Conservation (phyloP, 805 yeast species). For the Metschnikowia hibisci region DNA sequence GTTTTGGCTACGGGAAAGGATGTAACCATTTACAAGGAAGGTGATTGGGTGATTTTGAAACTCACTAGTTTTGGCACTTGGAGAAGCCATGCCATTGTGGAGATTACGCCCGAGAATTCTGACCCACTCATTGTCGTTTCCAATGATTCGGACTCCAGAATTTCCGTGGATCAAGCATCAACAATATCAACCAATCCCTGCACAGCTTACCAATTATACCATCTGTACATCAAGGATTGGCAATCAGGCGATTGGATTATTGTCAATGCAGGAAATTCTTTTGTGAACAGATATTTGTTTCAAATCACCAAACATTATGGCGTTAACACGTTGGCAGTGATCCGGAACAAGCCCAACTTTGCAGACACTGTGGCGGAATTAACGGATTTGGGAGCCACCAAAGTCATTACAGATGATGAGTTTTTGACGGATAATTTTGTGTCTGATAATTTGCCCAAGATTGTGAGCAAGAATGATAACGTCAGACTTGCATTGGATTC, state of each 20-base stretch:
- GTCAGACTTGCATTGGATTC: slow-evolving; percentile 32
- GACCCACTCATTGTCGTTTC: slow-evolving; percentile 15
- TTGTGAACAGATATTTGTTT: slow-evolving; percentile 27
- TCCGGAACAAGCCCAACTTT: slow-evolving; percentile 25
- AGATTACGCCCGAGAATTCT: slow-evolving; percentile 8
- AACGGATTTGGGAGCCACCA: slow-evolving; percentile 28
- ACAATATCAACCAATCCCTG: slow-evolving; percentile 22
- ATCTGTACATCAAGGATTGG: slow-evolving; percentile 21
- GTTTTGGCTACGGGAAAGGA: slow-evolving; percentile 66
- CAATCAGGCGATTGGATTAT: slow-evolving; percentile 30
- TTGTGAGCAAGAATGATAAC: slow-evolving; percentile 18
- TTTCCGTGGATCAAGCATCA: slow-evolving; percentile 20
- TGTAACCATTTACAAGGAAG: slow-evolving; percentile 47
- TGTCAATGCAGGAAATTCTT: slow-evolving; percentile 34
- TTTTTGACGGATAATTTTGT: slow-evolving; percentile 19
- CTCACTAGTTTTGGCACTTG: slow-evolving; percentile 23
- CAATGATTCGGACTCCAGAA: background rate
- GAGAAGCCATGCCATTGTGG: slow-evolving; percentile 22
- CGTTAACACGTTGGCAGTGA: slow-evolving; percentile 27
- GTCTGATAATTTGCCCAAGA: slow-evolving; percentile 11
- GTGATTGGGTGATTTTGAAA: slow-evolving; percentile 21
- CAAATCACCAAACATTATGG: slow-evolving; percentile 25
- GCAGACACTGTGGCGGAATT: slow-evolving; percentile 20
- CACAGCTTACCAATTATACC: slow-evolving; percentile 21
- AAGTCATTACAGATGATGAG: slow-evolving; percentile 28